These are phyloP conservation scores for Capsicum rhomboideum DNA, from an alignment of 257 asterid species.

Conservation along the genomic window DNA sequence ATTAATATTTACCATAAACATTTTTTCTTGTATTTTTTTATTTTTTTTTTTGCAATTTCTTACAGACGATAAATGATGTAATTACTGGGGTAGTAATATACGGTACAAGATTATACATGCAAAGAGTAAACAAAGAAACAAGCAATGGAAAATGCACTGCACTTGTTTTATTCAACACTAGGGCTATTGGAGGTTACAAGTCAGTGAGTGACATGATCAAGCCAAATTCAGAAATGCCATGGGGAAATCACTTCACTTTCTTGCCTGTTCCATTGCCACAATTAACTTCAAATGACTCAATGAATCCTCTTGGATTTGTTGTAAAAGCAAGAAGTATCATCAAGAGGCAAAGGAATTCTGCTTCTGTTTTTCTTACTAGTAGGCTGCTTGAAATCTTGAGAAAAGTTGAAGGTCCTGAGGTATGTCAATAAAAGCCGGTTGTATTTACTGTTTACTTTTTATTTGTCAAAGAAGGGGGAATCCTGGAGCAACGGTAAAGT, in stretches of 20 bases:
- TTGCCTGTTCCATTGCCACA: slow-evolving; percentile 42
- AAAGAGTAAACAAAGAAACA: slow-evolving; percentile 15
- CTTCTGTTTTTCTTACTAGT: slow-evolving; percentile 30
- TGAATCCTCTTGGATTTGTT: slow-evolving; percentile 37
- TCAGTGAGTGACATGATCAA: slow-evolving; percentile 51
- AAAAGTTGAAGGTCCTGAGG: slow-evolving; percentile 49
- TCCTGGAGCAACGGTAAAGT: too few relatives aligned
- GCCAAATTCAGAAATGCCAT: slow-evolving; percentile 39
- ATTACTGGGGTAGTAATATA: slow-evolving; percentile 35
- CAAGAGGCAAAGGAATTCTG: slow-evolving; percentile 45
- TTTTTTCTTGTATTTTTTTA: too few relatives aligned
- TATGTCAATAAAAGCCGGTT: neutral
- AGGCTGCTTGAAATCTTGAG: slow-evolving; percentile 29
- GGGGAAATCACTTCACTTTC: slow-evolving; percentile 65
- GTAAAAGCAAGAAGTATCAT: slow-evolving; percentile 25
- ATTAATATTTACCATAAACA: too few relatives aligned
- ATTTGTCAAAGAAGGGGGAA: too few relatives aligned
- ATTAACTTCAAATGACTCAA: neutral
- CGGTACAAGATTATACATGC: slow-evolving; percentile 60
- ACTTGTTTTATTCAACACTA: slow-evolving; percentile 45
- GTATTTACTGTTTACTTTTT: neutral
- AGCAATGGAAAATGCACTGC: slow-evolving; percentile 31
- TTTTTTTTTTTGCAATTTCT: too few relatives aligned
- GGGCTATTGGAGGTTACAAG: slow-evolving; percentile 46
- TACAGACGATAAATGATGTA: slow-evolving; percentile 56